phyloP scores from a whole-genome alignment of 164 flowering plant species.

The Sextonia rubra region DNA sequence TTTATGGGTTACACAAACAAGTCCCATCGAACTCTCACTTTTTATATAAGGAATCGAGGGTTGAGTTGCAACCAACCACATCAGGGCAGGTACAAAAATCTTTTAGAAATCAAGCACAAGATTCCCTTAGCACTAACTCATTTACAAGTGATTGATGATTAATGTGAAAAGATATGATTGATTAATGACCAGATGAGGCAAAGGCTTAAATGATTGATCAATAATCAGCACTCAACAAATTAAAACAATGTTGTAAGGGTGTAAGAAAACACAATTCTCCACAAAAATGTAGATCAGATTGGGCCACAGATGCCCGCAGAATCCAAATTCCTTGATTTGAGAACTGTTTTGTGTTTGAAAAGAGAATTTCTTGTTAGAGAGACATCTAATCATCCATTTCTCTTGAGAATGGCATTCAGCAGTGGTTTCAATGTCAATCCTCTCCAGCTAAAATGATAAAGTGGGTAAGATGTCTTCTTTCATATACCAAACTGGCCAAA shows the following conservation, averaged over 20 bases:
- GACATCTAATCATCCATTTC: neutral
- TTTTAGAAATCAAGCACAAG: no score
- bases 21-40: neutral
- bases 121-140: neutral
- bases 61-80: neutral
- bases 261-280: neutral
- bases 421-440: no score
- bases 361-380: neutral
- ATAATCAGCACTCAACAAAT: neutral
- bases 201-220: neutral
- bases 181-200: neutral
- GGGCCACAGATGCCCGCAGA: neutral
- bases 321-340: no score
- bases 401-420: neutral
- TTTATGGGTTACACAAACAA: neutral
- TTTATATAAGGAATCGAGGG: neutral
- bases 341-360: neutral
- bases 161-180: neutral
- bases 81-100: neutral
- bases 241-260: neutral
- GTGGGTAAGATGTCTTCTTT: no score
- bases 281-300: neutral
- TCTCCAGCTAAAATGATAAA: no score
- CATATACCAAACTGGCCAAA: no score
- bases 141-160: neutral